Percentiles rank a stretch among this genome's conserved stretches.
Evolutionary conservation across 768 basidiomycete genomes (phyloP).

Genomic region (Coprinellus micaceus): DNA sequence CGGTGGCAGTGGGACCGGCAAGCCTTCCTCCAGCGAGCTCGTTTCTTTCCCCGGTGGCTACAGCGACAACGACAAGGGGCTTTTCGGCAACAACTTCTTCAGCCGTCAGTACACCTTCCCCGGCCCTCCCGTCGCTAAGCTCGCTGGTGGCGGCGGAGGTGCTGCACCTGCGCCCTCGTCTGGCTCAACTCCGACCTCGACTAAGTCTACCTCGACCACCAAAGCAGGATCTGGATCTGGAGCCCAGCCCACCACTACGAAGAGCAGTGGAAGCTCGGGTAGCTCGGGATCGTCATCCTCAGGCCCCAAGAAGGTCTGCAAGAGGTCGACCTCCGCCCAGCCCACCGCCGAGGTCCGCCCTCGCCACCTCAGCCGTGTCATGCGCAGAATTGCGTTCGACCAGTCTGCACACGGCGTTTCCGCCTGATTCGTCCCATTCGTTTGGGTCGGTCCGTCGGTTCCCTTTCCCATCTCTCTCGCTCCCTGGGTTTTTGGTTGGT

Average conservation of each 20-base stretch:
- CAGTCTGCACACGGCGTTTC: no score
- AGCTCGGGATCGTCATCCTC: not conserved
- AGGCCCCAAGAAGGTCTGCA: slow-evolving; percentile 3
- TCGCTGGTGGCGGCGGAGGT: slow-evolving; percentile 32
- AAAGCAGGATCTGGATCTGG: no score
- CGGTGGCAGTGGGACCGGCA: slow-evolving; percentile 50
- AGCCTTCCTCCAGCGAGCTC: slow-evolving; percentile 44
- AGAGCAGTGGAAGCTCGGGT: not conserved
- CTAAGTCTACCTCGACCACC: not conserved
- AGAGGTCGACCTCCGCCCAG: not conserved
- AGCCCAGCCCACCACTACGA: no score
- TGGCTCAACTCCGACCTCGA: not conserved
- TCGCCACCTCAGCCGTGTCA: slow-evolving; percentile 30
- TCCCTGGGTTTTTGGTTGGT: no score
- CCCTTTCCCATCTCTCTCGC: no score
- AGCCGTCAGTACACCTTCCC: slow-evolving; percentile 43
- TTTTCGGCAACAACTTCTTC: slow-evolving; percentile 50
- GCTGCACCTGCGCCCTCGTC: not conserved
- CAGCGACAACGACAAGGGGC: slow-evolving; percentile 65
- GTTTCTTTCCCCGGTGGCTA: slow-evolving; percentile 77
- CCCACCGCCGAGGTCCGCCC: slow-evolving; percentile 15
- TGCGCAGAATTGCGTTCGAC: slow-evolving; percentile 24
- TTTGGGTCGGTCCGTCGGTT: no score
- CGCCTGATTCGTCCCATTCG: no score
- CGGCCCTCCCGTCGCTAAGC: slow-evolving; percentile 46